Base-by-base conservation (phyloP, 23 red algal species). In the Cyanidiococcus yangmingshanensis region DNA sequence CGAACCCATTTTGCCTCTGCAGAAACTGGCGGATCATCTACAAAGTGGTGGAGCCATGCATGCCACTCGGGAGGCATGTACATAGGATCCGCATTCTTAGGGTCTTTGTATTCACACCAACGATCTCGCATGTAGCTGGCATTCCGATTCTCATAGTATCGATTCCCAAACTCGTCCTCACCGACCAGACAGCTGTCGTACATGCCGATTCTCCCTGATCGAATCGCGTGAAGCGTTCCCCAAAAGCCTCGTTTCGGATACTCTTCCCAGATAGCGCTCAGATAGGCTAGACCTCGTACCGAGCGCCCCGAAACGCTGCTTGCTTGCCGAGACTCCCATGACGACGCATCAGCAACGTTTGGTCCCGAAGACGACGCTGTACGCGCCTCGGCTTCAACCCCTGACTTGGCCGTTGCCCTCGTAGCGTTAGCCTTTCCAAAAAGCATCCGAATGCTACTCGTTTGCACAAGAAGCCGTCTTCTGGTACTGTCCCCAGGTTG, bases 101-200 rank as follows among this genome's bases (percentile, higher is more conserved):
- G 68, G 63, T 87, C 90, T 3, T 75, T 80, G 75, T 96, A 96
- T 68, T 96, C 92, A 38, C 90, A 87, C 92, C 92, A 96, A 29
- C 92, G 74, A 77, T 96, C 87, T 34, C 89, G 85, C 50, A 87
- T 85, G 16, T 76, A 86, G 34, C 75, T 57, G 38, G 84, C 88
- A 15, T 67, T 50, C 15, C 78, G 82, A 58, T 96, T 90, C 39
- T 85, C 85, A 74, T 88, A 96, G 76, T 75, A 96, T 24, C 92
- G 92, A 58, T 96, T 96, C 29, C 87, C 82, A 36, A 88, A 75
- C 80, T 87, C 81, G 54, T 96, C 92, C 50, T 88, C 87, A 34
- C 76, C 92, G 2, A 96, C 87, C 35, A 80, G 58, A 50, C 63
- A 71, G n/a, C 12, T 71, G 63, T 71, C 63, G 27, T 71, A 71